phyloP scores from a whole-genome alignment of 345 rosid species.

The Populus davidiana region DNA sequence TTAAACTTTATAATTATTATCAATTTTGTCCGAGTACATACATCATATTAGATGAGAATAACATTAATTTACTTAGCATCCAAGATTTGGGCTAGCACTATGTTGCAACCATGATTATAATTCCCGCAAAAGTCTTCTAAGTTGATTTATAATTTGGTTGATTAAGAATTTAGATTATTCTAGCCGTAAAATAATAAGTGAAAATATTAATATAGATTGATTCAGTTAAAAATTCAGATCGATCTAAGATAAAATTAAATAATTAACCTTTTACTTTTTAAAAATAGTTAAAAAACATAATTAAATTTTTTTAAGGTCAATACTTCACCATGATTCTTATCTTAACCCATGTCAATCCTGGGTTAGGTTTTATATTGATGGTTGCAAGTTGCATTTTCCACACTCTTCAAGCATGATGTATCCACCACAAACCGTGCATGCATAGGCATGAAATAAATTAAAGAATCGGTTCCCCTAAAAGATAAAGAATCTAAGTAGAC shows the following conservation, averaged over 20 bases:
- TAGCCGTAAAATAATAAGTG: rapidly evolving
- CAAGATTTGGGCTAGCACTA: background rate
- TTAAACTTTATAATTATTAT: too few relatives aligned
- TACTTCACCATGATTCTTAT: too few relatives aligned
- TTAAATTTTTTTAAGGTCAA: too few relatives aligned
- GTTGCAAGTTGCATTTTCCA: background rate
- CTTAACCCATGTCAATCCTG: too few relatives aligned
- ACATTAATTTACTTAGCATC: background rate
- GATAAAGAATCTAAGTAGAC: background rate
- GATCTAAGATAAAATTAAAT: rapidly evolving
- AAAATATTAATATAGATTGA: too few relatives aligned
- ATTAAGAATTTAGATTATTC: too few relatives aligned
- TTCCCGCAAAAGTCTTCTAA: too few relatives aligned
- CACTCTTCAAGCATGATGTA: background rate
- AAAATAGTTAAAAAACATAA: too few relatives aligned
- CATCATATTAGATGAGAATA: too few relatives aligned
- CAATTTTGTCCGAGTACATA: too few relatives aligned
- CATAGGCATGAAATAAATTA: conserved; percentile 10
- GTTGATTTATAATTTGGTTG: rapidly evolving
- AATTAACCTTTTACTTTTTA: rapidly evolving
- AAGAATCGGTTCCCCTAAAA: conserved; percentile 18
- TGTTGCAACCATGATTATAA: background rate
- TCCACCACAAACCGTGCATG: background rate
- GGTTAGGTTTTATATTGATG: too few relatives aligned
- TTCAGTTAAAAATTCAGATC: too few relatives aligned